Percentiles rank a stretch among this genome's conserved stretches.
These are phyloP conservation scores for Heritiera littoralis DNA, from an alignment of 345 rosid species.

Conservation along the genomic window DNA sequence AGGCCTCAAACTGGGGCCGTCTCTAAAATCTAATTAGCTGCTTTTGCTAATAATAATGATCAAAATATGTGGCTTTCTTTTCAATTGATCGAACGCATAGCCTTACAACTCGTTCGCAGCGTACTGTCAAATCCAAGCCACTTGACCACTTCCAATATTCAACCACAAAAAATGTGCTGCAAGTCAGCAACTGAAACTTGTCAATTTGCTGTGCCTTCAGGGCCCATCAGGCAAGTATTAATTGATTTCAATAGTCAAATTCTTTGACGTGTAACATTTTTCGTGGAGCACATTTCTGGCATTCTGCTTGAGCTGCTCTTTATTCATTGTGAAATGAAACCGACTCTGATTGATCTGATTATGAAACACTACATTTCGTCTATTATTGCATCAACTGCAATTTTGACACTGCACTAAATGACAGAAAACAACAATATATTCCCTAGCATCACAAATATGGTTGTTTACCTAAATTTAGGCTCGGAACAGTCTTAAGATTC, in stretches of 20 bases:
- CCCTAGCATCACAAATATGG: background rate
- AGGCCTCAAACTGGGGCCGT: background rate
- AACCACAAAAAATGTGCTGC: background rate
- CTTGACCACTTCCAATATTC: background rate
- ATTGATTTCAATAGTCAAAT: background rate
- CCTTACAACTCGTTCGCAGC: background rate
- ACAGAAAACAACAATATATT: too few relatives aligned
- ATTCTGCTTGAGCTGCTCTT: background rate
- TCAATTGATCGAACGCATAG: background rate
- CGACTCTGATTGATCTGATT: background rate
- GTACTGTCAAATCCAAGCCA: background rate
- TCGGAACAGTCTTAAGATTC: background rate
- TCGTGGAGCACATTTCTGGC: background rate
- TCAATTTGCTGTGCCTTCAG: background rate
- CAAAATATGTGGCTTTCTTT: conserved; percentile 3
- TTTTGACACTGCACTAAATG: too few relatives aligned
- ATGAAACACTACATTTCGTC: too few relatives aligned
- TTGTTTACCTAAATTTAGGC: background rate
- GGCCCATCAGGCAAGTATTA: background rate
- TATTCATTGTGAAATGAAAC: too few relatives aligned
- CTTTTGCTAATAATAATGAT: background rate
- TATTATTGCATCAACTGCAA: too few relatives aligned
- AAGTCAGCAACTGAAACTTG: too few relatives aligned
- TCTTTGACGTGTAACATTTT: conserved; percentile 3
- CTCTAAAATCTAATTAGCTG: background rate